Evolutionary conservation across 2,329 filamentous ascomycete species (phyloP).

Genomic region (Xylaria sp.): DNA sequence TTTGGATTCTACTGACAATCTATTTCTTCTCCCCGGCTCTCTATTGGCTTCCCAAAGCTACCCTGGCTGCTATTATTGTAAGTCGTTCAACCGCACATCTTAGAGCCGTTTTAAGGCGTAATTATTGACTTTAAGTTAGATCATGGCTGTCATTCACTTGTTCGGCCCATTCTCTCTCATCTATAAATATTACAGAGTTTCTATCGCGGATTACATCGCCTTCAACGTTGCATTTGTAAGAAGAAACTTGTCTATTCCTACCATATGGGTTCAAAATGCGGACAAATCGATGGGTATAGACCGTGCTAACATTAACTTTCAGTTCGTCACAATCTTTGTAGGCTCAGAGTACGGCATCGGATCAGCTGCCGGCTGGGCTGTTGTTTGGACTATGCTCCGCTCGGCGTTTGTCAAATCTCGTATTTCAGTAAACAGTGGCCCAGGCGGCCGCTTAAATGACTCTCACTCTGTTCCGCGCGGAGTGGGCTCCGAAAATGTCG

Average conservation of each 20-base stretch:
- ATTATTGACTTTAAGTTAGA: slow-evolving; percentile 50
- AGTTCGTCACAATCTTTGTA: slow-evolving; percentile 71
- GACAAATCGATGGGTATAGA: neutral
- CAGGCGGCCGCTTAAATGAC: slow-evolving; percentile 20
- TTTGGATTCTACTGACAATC: slow-evolving; percentile 70
- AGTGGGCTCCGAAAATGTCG: slow-evolving; percentile 42
- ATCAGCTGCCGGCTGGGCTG: slow-evolving; percentile 70
- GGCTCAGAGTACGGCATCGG: slow-evolving; percentile 70
- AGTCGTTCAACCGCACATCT: slow-evolving; percentile 37
- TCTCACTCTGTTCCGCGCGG: slow-evolving; percentile 46
- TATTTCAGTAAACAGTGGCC: slow-evolving; percentile 21
- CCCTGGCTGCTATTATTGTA: slow-evolving; percentile 71
- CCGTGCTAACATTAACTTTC: neutral
- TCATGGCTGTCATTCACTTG: slow-evolving; percentile 71
- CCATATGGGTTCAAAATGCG: no score
- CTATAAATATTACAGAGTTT: slow-evolving; percentile 72
- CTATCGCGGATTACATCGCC: slow-evolving; percentile 71
- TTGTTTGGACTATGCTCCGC: slow-evolving; percentile 68
- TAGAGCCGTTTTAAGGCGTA: slow-evolving; percentile 5
- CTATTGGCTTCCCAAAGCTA: slow-evolving; percentile 76
- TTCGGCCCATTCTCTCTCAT: slow-evolving; percentile 69
- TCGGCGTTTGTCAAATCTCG: slow-evolving; percentile 60
- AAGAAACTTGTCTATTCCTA: neutral
- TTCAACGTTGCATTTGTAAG: slow-evolving; percentile 67
- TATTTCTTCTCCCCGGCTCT: slow-evolving; percentile 70